Conservation (phyloP, 1,284 basidiomycete species). For the Cystobasidium sp. region DNA sequence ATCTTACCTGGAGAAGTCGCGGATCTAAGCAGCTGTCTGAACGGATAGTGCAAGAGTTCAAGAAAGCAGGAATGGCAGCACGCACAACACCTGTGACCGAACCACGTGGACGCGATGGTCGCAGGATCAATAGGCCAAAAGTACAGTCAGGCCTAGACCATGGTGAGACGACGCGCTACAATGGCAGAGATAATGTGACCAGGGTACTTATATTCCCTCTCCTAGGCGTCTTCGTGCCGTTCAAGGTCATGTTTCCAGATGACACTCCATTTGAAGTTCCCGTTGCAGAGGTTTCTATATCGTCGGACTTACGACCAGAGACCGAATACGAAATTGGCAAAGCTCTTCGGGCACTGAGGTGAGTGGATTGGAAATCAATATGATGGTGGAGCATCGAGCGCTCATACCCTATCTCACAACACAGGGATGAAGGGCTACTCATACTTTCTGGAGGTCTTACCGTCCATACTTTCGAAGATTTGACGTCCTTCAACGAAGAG, state of each 20-base stretch:
- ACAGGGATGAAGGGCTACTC: conserved; percentile 66
- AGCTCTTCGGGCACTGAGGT: conserved; percentile 67
- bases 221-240: conserved; percentile 68
- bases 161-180: conserved; percentile 51
- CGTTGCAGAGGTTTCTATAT: conserved; percentile 72
- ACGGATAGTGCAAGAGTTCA: conserved; percentile 67
- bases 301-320: conserved; percentile 65
- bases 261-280: conserved; percentile 63
- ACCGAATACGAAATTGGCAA: conserved; percentile 70
- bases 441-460: conserved; percentile 71
- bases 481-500: conserved; percentile 62
- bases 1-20: conserved; percentile 68
- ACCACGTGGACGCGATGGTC: conserved; percentile 68
- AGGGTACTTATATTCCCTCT: background rate
- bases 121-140: conserved; percentile 67
- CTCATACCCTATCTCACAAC: conserved; percentile 46
- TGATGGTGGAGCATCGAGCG: background rate
- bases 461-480: conserved; percentile 65
- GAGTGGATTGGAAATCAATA: conserved; percentile 24
- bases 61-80: conserved; percentile 66
- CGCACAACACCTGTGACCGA: conserved; percentile 64
- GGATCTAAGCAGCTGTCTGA: conserved; percentile 66
- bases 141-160: conserved; percentile 62
- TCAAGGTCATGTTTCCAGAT: conserved; percentile 70
- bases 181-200: background rate